A percentile compares a stretch with the other conserved stretches of the same genome.
Evolutionary conservation across 495 filamentous ascomycete genomes (phyloP).

Genomic region (Pseudevernia furfuracea): DNA sequence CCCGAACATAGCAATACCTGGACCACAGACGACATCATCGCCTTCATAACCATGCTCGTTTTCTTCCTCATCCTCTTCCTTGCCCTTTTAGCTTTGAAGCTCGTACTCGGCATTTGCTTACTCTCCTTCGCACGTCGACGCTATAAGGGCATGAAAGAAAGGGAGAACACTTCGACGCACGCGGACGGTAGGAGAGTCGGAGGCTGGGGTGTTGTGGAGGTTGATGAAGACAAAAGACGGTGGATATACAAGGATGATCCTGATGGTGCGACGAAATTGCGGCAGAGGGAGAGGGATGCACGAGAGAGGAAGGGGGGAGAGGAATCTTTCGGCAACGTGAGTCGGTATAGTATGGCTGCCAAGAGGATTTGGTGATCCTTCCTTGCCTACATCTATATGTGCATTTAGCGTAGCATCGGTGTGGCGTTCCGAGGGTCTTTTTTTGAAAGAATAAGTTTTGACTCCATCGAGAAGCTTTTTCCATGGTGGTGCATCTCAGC

Average conservation of each 20-base stretch:
- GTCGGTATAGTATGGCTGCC: constrained; percentile 84
- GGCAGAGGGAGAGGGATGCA: constrained; percentile 68
- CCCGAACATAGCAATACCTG: constrained; percentile 1
- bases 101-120: constrained; percentile 48
- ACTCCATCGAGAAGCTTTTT: not conserved
- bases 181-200: constrained; percentile 50
- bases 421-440: not conserved
- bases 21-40: constrained; percentile 57
- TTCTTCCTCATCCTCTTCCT: constrained; percentile 34
- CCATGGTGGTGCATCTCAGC: no score
- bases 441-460: not conserved
- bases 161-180: constrained; percentile 40
- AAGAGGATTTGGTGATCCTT: constrained; percentile 80
- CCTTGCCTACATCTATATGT: not conserved
- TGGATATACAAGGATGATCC: constrained; percentile 85
- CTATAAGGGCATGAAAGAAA: constrained; percentile 70
- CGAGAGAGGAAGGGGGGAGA: constrained; percentile 57
- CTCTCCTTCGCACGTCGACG: constrained; percentile 56
- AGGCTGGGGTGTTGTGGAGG: constrained; percentile 62
- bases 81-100: constrained; percentile 40
- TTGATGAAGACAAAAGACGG: constrained; percentile 76
- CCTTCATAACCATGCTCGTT: constrained; percentile 35
- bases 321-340: constrained; percentile 56
- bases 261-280: constrained; percentile 56
- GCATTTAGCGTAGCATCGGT: constrained; percentile 12